phyloP scores from a whole-genome alignment of 2,329 filamentous ascomycete genomes.

The Apiospora hydei region DNA sequence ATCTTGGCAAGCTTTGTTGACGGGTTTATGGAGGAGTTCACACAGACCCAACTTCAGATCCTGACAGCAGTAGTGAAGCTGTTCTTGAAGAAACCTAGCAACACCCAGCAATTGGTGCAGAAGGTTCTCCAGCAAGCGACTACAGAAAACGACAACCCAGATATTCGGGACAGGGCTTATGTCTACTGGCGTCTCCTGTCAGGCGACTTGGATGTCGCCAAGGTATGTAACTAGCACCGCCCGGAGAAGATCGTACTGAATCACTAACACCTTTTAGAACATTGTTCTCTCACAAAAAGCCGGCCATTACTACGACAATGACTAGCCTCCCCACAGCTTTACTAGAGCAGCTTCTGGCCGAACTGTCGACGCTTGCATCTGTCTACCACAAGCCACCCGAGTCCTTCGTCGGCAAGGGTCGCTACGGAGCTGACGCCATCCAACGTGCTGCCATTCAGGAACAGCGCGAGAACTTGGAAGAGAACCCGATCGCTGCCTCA shows the following conservation, averaged over 20 bases:
- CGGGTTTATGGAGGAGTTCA: slow-evolving; percentile 94
- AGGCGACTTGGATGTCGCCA: slow-evolving; percentile 88
- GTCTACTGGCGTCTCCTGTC: slow-evolving; percentile 98
- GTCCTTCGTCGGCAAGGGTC: slow-evolving; percentile 96
- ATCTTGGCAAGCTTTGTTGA: slow-evolving; percentile 93
- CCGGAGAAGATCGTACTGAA: background rate
- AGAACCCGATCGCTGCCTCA: slow-evolving; percentile 92
- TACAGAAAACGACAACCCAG: slow-evolving; percentile 94
- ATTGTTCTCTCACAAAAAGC: slow-evolving; percentile 92
- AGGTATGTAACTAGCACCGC: slow-evolving; percentile 59
- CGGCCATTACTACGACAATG: slow-evolving; percentile 93
- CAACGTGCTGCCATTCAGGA: slow-evolving; percentile 97
- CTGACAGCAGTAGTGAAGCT: slow-evolving; percentile 96
- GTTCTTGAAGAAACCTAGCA: slow-evolving; percentile 95
- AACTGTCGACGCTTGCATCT: slow-evolving; percentile 93
- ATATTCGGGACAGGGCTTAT: slow-evolving; percentile 95
- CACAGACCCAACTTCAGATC: slow-evolving; percentile 98
- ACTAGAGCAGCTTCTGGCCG: slow-evolving; percentile 86
- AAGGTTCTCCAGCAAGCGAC: slow-evolving; percentile 94
- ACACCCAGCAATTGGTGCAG: slow-evolving; percentile 88
- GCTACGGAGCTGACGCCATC: slow-evolving; percentile 92
- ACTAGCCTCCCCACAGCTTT: slow-evolving; percentile 83
- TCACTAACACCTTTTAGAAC: slow-evolving; percentile 57
- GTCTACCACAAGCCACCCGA: slow-evolving; percentile 99
- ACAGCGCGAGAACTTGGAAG: slow-evolving; percentile 87